A percentile compares a stretch with the other conserved stretches of the same genome.
These are phyloP conservation scores for Ailanthus altissimus DNA, from an alignment of 345 rosid genomes.

Conservation along the genomic window DNA sequence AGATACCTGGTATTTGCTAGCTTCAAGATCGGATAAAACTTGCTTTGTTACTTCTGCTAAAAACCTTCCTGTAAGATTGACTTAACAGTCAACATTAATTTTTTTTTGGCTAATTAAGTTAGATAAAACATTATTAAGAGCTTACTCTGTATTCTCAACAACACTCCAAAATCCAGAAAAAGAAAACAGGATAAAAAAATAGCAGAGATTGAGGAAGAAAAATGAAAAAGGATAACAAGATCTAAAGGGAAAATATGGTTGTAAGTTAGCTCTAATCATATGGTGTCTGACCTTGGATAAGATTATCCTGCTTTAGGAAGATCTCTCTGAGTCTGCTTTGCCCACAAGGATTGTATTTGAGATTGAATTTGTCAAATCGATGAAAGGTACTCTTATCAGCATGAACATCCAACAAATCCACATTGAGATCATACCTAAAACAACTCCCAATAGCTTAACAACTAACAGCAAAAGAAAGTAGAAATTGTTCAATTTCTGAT, in stretches of 20 bases:
- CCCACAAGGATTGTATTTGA: slow-evolving; percentile 62
- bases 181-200: neutral
- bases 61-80: slow-evolving; percentile 46
- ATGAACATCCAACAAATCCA: slow-evolving; percentile 59
- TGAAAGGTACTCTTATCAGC: slow-evolving; percentile 60
- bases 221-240: neutral
- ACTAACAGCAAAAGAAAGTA: neutral
- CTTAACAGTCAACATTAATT: slow-evolving; percentile 11
- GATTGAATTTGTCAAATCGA: slow-evolving; percentile 60
- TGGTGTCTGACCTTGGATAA: slow-evolving; percentile 46
- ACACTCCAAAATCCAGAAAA: neutral
- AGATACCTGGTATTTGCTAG: slow-evolving; percentile 56
- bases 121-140: neutral
- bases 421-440: slow-evolving; percentile 53
- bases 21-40: slow-evolving; percentile 55
- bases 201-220: neutral
- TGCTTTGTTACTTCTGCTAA: slow-evolving; percentile 54
- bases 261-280: neutral
- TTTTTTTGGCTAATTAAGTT: neutral
- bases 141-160: neutral
- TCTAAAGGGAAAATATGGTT: neutral
- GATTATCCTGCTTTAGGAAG: slow-evolving; percentile 59
- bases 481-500: slow-evolving; percentile 2
- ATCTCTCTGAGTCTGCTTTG: slow-evolving; percentile 64
- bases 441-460: slow-evolving; percentile 13